A percentile compares a stretch with the other conserved stretches of the same genome.
Evolutionary conservation across 495 filamentous ascomycete genomes (phyloP).

Genomic region (Oidiodendron maius): DNA sequence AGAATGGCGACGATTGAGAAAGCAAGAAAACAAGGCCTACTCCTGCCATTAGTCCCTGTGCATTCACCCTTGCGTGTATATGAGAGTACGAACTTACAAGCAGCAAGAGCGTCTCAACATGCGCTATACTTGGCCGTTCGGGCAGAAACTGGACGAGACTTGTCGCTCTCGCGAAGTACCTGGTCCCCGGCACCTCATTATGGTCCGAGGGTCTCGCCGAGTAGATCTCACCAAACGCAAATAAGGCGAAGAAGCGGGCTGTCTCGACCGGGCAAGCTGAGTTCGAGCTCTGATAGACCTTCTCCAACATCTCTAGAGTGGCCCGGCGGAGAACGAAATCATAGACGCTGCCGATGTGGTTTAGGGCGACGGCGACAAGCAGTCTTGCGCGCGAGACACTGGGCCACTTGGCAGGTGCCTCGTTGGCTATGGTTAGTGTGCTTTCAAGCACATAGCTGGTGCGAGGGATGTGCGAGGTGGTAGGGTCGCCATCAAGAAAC

Average conservation of each 20-base stretch:
- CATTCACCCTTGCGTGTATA: background rate
- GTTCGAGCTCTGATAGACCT: background rate
- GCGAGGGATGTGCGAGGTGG: background rate
- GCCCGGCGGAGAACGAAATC: background rate
- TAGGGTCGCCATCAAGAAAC: background rate
- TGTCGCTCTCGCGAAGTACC: constrained; percentile 42
- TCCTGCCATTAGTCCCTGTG: background rate
- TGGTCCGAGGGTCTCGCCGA: constrained; percentile 23
- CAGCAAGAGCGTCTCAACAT: constrained; percentile 44
- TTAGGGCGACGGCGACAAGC: background rate
- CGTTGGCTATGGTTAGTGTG: background rate
- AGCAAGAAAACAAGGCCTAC: constrained; percentile 43
- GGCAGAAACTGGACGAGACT: constrained; percentile 43
- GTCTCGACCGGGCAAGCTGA: constrained; percentile 16
- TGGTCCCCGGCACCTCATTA: constrained; percentile 45
- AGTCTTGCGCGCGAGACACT: background rate
- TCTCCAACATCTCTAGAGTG: background rate
- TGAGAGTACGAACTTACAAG: constrained; percentile 21
- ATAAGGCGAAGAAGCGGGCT: constrained; percentile 36
- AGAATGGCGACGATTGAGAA: constrained; percentile 42
- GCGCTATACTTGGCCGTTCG: constrained; percentile 44
- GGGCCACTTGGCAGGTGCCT: background rate
- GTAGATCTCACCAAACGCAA: constrained; percentile 48
- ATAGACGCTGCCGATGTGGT: background rate
- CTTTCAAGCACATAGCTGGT: background rate